A percentile compares a stretch with the other conserved stretches of the same genome.
Conservation (phyloP, 257 asterid genomes). For the Forsythia viridissima region DNA sequence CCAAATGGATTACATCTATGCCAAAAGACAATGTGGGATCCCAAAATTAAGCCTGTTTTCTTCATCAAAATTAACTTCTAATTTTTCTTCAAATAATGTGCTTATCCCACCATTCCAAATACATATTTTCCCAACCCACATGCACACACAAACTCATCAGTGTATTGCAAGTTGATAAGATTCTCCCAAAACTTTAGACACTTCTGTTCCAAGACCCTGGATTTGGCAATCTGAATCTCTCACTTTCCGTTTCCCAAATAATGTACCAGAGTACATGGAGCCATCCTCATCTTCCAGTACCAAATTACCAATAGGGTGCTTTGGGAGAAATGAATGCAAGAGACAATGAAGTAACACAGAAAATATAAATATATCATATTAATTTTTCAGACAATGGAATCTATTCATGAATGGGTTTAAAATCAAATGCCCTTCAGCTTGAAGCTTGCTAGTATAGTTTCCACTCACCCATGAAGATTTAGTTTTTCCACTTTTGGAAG, state of each 20-base stretch:
- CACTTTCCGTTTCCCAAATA: background rate
- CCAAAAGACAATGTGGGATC: background rate
- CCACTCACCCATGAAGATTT: constrained; percentile 20
- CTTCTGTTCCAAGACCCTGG: background rate
- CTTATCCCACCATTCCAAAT: background rate
- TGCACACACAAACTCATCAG: background rate
- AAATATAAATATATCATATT: background rate
- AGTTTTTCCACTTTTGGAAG: constrained; percentile 21
- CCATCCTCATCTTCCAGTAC: too few relatives aligned
- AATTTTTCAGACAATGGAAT: background rate
- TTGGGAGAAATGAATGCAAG: background rate
- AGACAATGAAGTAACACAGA: background rate
- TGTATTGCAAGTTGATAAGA: background rate
- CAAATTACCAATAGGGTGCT: background rate
- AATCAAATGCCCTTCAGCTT: background rate
- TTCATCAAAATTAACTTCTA: background rate
- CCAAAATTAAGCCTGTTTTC: background rate
- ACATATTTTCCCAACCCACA: background rate
- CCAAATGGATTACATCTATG: background rate
- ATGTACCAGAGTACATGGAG: too few relatives aligned
- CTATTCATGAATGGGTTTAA: background rate
- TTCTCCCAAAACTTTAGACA: background rate
- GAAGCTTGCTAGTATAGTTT: background rate
- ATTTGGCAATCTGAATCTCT: background rate
- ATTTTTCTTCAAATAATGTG: background rate